Percentiles rank a stretch among this genome's conserved stretches.
phyloP scores from a whole-genome alignment of 495 filamentous ascomycete species.

The Daldinia bambusicola region DNA sequence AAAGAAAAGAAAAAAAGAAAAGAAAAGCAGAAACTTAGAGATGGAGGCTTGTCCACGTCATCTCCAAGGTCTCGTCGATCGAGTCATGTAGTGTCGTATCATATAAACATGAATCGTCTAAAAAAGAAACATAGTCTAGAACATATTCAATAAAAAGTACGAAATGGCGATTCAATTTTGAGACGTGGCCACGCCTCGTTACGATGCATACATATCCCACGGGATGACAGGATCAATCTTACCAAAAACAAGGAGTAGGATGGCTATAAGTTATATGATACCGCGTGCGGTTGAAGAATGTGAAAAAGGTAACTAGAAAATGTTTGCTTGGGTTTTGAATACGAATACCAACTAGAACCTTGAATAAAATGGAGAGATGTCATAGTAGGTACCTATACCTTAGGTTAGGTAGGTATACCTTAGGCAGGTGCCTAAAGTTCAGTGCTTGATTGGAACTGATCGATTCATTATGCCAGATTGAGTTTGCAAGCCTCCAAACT shows the following conservation, averaged over 20 bases:
- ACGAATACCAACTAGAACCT: too few relatives aligned
- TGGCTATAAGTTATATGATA: too few relatives aligned
- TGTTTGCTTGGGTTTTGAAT: too few relatives aligned
- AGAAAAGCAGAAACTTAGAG: slow-evolving; percentile 29
- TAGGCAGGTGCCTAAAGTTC: slow-evolving; percentile 1
- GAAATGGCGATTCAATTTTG: slow-evolving; percentile 9
- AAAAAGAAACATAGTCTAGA: slow-evolving; percentile 13
- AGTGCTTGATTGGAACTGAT: not conserved
- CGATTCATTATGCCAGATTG: slow-evolving; percentile 16
- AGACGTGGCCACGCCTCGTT: not conserved
- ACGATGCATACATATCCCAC: slow-evolving; percentile 20
- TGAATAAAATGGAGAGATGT: not conserved
- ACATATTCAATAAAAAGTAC: slow-evolving; percentile 7
- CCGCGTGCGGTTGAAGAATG: too few relatives aligned
- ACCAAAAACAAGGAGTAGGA: too few relatives aligned
- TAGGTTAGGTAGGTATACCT: too few relatives aligned
- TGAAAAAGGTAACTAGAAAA: too few relatives aligned
- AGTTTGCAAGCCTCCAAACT: slow-evolving; percentile 29
- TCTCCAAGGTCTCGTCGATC: slow-evolving; percentile 9
- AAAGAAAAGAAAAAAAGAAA: not conserved
- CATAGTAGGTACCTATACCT: too few relatives aligned
- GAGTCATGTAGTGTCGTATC: slow-evolving; percentile 27
- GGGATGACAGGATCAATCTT: too few relatives aligned
- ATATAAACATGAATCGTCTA: slow-evolving; percentile 10
- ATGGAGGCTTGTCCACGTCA: slow-evolving; percentile 38